Conservation (phyloP, 208 protist species). For the Tritrichomonas foetus region DNA sequence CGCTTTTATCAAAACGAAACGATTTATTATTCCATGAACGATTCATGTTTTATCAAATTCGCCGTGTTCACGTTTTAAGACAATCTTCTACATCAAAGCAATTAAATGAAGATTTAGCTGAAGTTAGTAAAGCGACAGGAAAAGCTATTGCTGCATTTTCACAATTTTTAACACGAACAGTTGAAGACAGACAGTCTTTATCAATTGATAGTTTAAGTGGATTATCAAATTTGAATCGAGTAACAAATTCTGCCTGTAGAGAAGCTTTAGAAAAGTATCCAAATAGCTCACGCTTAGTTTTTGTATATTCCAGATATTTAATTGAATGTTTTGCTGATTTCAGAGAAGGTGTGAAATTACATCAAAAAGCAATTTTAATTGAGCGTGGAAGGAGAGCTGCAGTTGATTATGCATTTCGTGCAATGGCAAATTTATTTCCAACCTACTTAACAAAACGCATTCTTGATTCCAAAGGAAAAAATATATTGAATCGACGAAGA, state of each 20-base stretch:
- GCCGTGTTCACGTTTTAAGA: neutral
- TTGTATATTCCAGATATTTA: neutral
- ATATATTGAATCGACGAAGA: too few relatives aligned
- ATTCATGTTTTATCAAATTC: neutral
- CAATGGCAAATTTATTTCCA: too few relatives aligned
- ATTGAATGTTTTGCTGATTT: too few relatives aligned
- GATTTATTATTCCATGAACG: neutral
- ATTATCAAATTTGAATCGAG: neutral
- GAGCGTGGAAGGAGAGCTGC: too few relatives aligned
- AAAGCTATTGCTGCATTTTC: neutral
- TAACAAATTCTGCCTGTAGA: neutral
- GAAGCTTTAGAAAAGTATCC: slow-evolving; percentile 16
- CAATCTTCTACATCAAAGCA: neutral
- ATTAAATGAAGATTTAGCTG: neutral
- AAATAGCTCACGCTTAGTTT: neutral
- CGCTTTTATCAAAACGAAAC: neutral
- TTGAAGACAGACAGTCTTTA: neutral
- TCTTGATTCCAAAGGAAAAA: too few relatives aligned
- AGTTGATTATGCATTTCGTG: too few relatives aligned
- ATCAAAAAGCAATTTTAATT: too few relatives aligned
- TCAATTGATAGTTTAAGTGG: neutral
- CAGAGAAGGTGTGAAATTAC: too few relatives aligned
- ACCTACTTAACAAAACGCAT: too few relatives aligned
- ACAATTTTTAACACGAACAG: neutral
- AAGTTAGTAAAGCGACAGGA: neutral